Percentiles rank a stretch among this genome's conserved stretches.
phyloP scores from a whole-genome alignment of 768 basidiomycete species.

The Leccinum obscurum region DNA sequence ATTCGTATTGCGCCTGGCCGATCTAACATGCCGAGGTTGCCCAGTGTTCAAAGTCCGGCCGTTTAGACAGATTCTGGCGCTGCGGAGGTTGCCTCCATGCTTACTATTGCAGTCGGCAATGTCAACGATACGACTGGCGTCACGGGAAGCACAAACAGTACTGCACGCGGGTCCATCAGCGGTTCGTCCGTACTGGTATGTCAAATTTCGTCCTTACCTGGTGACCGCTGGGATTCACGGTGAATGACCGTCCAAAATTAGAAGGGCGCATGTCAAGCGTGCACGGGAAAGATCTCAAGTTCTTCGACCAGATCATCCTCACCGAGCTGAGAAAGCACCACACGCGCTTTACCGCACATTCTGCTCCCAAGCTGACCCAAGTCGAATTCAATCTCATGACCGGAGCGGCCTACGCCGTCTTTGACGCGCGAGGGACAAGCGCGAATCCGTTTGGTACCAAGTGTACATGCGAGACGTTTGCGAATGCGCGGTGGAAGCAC shows the following conservation, averaged over 20 bases:
- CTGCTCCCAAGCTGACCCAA: slow-evolving; percentile 21
- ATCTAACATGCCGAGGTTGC: not conserved
- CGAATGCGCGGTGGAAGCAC: slow-evolving; percentile 26
- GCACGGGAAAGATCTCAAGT: slow-evolving; percentile 26
- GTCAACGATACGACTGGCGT: slow-evolving; percentile 30
- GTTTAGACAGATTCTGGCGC: slow-evolving; percentile 22
- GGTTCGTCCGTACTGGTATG: slow-evolving; percentile 21
- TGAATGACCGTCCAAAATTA: slow-evolving; percentile 2
- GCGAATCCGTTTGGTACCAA: slow-evolving; percentile 27
- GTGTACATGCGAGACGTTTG: slow-evolving; percentile 26
- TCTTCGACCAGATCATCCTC: slow-evolving; percentile 29
- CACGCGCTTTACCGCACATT: slow-evolving; percentile 9
- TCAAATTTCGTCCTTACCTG: not conserved
- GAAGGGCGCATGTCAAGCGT: slow-evolving; percentile 27
- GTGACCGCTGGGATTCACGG: not conserved
- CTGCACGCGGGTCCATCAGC: slow-evolving; percentile 22
- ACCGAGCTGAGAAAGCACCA: slow-evolving; percentile 25
- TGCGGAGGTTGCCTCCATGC: slow-evolving; percentile 31
- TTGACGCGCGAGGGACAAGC: slow-evolving; percentile 22
- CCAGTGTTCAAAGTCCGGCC: slow-evolving; percentile 24
- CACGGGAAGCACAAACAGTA: slow-evolving; percentile 31
- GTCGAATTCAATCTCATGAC: slow-evolving; percentile 28
- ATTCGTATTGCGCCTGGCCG: not conserved
- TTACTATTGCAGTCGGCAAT: slow-evolving; percentile 29
- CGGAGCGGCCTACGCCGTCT: slow-evolving; percentile 10